phyloP scores from a whole-genome alignment of 2,329 filamentous ascomycete species.

The Apiospora aurea region DNA sequence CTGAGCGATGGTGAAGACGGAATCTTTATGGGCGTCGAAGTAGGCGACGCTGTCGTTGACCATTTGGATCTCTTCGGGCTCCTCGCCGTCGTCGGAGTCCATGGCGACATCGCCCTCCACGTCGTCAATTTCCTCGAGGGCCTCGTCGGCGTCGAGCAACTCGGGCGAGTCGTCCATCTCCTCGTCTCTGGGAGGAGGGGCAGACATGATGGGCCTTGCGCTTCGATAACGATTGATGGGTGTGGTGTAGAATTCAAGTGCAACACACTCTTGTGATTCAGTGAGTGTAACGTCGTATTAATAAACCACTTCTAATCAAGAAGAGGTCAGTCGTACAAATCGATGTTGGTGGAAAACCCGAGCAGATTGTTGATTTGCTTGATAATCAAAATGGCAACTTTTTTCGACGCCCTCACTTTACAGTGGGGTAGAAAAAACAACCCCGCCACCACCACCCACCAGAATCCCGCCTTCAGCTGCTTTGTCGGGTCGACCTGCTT shows the following conservation, averaged over 20 bases:
- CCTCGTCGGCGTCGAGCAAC: conserved; percentile 79
- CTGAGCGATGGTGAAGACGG: conserved; percentile 93
- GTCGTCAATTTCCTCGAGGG: conserved; percentile 71
- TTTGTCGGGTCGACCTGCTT: background rate
- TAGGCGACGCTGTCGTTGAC: conserved; percentile 94
- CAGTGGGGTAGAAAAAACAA: conserved; percentile 7
- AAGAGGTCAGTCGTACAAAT: background rate
- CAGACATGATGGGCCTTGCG: conserved; percentile 37
- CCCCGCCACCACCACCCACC: conserved; percentile 15
- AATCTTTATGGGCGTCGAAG: conserved; percentile 90
- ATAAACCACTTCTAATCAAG: background rate
- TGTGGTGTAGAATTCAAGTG: no score
- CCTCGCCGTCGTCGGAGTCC: conserved; percentile 74
- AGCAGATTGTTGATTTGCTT: background rate
- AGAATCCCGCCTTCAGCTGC: background rate
- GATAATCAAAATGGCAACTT: conserved; percentile 12
- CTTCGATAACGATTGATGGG: background rate
- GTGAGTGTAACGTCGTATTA: no score
- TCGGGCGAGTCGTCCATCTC: conserved; percentile 65
- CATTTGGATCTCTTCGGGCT: conserved; percentile 74
- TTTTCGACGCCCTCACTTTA: conserved; percentile 13
- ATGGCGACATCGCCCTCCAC: conserved; percentile 76
- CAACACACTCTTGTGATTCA: no score
- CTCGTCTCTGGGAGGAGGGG: conserved; percentile 49
- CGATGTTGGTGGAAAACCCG: background rate